Evolutionary conservation across 768 basidiomycete species (phyloP).

Genomic region (Collybia sp.): DNA sequence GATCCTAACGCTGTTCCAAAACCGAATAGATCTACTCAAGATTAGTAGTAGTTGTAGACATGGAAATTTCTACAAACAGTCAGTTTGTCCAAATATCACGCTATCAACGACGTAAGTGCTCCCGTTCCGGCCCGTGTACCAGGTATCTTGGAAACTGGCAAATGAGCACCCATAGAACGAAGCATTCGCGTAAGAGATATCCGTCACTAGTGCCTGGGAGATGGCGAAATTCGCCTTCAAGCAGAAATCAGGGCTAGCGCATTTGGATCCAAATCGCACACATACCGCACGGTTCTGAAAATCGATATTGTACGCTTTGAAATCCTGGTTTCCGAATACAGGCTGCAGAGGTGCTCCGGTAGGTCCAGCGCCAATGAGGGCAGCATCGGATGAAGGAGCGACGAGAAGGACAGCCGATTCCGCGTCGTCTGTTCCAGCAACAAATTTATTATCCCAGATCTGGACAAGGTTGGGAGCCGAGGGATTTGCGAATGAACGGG

Average conservation of each 20-base stretch:
- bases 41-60: background rate
- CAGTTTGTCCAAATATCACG: conserved; percentile 58
- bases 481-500: conserved; percentile 31
- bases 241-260: background rate
- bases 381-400: conserved; percentile 49
- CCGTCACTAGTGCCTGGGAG: conserved; percentile 57
- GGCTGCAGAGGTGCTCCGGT: conserved; percentile 50
- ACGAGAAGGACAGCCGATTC: conserved; percentile 55
- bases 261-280: conserved; percentile 2
- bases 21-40: conserved; percentile 45
- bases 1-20: conserved; percentile 52
- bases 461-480: conserved; percentile 52
- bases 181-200: conserved; percentile 61
- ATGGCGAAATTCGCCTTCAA: conserved; percentile 50
- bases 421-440: conserved; percentile 47
- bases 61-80: conserved; percentile 37
- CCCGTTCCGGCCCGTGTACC: conserved; percentile 56
- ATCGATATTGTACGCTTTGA: conserved; percentile 64
- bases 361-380: conserved; percentile 56
- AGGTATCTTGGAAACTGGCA: conserved; percentile 61
- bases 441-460: conserved; percentile 45
- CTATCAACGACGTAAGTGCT: conserved; percentile 60
- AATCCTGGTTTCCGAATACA: conserved; percentile 50
- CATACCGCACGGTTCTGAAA: conserved; percentile 64
- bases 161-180: conserved; percentile 64